Evolutionary conservation across 179 eudicot species (phyloP).

Genomic region (Silene noctiflora): DNA sequence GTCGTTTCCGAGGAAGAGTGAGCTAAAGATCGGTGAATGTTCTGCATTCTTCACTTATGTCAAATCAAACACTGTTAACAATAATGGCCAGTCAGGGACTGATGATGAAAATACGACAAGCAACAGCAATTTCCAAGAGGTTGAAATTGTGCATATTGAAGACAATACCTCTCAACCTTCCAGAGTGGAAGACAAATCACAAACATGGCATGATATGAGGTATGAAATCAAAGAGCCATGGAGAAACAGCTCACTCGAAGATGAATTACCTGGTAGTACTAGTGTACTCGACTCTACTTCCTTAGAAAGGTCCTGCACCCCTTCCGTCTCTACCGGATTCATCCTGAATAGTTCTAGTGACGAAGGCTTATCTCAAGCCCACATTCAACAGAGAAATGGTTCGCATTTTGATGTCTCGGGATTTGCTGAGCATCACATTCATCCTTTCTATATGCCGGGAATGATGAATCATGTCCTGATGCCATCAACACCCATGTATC

Average conservation of each 20-base stretch:
- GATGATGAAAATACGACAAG: neutral
- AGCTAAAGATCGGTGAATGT: constrained; percentile 84
- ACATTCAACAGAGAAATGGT: constrained; percentile 44
- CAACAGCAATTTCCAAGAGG: neutral
- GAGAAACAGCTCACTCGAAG: constrained; percentile 39
- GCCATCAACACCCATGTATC: constrained; percentile 46
- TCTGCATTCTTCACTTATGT: constrained; percentile 93
- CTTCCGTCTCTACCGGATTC: constrained; percentile 40
- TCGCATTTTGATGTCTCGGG: constrained; percentile 43
- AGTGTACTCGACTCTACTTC: constrained; percentile 52
- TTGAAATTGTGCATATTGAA: constrained; percentile 27
- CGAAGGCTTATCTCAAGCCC: constrained; percentile 48
- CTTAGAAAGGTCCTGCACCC: constrained; percentile 55
- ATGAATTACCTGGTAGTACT: constrained; percentile 49
- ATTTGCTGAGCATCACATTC: constrained; percentile 42
- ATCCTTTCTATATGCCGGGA: constrained; percentile 69
- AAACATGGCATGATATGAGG: constrained; percentile 27
- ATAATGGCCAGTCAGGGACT: constrained; percentile 27
- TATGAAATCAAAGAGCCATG: constrained; percentile 29
- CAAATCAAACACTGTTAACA: constrained; percentile 50
- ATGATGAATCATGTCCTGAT: constrained; percentile 71
- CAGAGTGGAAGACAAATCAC: constrained; percentile 31
- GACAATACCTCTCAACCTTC: constrained; percentile 33
- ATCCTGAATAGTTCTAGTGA: constrained; percentile 37
- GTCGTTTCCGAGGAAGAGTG: constrained; percentile 64